Evolutionary conservation across 2,329 filamentous ascomycete genomes (phyloP).

Genomic region (Aaosphaeria pasadenensis): DNA sequence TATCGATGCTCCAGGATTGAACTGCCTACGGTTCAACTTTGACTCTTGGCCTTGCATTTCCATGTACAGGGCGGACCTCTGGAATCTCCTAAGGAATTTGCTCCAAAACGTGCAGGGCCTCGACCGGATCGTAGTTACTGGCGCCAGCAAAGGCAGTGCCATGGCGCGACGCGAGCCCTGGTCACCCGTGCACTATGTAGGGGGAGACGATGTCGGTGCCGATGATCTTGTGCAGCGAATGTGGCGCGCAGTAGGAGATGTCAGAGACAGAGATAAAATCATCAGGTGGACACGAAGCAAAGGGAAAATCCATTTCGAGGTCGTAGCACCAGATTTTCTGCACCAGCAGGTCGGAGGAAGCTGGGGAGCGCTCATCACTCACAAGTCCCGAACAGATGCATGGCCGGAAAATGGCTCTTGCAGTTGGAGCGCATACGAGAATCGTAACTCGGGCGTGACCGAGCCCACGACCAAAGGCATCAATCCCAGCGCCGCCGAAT

Average conservation of each 20-base stretch:
- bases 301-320: conserved; percentile 28
- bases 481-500: conserved; percentile 65
- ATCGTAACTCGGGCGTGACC: conserved; percentile 15
- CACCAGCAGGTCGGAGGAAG: conserved; percentile 11
- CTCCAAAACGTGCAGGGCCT: conserved; percentile 23
- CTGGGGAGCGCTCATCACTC: conserved; percentile 13
- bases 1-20: conserved; percentile 27
- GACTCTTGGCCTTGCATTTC: conserved; percentile 30
- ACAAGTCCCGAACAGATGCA: conserved; percentile 10
- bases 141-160: conserved; percentile 26
- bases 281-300: conserved; percentile 28
- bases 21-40: conserved; percentile 34
- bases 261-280: conserved; percentile 15
- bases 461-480: conserved; percentile 16
- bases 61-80: conserved; percentile 27
- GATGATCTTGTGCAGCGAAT: conserved; percentile 33
- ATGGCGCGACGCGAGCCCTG: conserved; percentile 33
- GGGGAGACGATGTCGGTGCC: conserved; percentile 32
- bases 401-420: conserved; percentile 34
- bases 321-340: conserved; percentile 19
- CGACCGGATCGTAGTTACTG: conserved; percentile 30
- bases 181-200: conserved; percentile 36
- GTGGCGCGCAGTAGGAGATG: conserved; percentile 22
- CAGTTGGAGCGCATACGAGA: conserved; percentile 22
- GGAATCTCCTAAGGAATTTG: conserved; percentile 29